Base-by-base conservation (phyloP, 805 yeast species). In the Candida qinlingensis region DNA sequence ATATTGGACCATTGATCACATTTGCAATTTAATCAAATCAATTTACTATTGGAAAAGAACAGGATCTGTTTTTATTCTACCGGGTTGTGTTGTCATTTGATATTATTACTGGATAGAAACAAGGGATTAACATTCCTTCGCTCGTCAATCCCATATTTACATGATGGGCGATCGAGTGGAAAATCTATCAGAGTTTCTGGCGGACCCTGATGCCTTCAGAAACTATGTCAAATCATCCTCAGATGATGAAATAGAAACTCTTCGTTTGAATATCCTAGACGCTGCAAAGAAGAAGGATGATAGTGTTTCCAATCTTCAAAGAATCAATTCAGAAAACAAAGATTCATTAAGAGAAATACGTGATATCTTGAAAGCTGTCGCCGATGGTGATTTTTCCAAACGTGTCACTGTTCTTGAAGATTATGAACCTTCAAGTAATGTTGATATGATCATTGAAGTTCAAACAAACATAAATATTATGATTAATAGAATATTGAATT, bases 331-430 rank as follows among this genome's bases (percentile, higher is more conserved):
- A 8, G 37, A 34, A 26, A 44, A 41, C 11, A 31, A 37, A 26
- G 31, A 41, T 4, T 41, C 53, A 1, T 35, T 50, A 10, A 13
- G n/a, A 8, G 48, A 43, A 8, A 47, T 53, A 7, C 44, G 48
- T 30, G 82, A 85, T 29, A 91, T 86, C 9, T 87, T 87, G 29
- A 81, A 82, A 36, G 83, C 88, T 7, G 95, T 88, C 19, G 92
- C 95, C n/a, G 83, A 83, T 77, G 96, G 96, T 41, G 95, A 87
- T 61, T 73, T 87, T 59, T 76, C 87, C 27, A 85, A 84, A 54
- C 83, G 83, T 59, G 90, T 86, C 33, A 81, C 83, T 59, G 88
- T 87, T 6, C 27, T 25, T 10, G 36, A 34, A 12, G 81, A 77
- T 49, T 90, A 86, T 2, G 92, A 85, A 19, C 9, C 30, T 6